Conservation (phyloP, 208 protist genomes). For the Crithidia expoeki region DNA sequence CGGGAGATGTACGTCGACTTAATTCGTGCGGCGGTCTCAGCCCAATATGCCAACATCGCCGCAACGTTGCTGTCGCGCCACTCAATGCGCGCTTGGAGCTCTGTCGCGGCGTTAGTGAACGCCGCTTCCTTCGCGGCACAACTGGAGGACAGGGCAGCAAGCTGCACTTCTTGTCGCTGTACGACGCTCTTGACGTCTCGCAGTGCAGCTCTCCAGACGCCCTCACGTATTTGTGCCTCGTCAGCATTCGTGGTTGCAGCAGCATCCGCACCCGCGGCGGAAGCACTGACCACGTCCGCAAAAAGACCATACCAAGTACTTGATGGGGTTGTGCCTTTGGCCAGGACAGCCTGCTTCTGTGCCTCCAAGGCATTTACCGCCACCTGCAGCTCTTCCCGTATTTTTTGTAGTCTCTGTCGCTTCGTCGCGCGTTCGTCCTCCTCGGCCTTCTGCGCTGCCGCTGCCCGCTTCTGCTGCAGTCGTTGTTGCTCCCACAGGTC, state of each 20-base stretch:
- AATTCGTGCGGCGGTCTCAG: conserved; percentile 18
- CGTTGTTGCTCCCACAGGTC: background rate
- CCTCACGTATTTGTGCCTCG: background rate
- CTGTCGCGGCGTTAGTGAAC: conserved; percentile 25
- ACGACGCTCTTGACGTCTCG: conserved; percentile 38
- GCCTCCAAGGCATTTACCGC: background rate
- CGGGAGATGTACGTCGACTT: conserved; percentile 41
- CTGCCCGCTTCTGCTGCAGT: background rate
- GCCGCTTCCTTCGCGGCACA: conserved; percentile 27
- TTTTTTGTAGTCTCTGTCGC: background rate
- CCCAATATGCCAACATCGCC: conserved; percentile 47
- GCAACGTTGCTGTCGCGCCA: conserved; percentile 47
- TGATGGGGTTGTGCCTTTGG: background rate
- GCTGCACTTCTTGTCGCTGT: conserved; percentile 26
- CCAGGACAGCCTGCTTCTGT: background rate
- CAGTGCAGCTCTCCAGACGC: conserved; percentile 26
- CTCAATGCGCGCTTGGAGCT: conserved; percentile 36
- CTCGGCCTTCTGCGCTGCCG: background rate
- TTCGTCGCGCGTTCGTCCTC: background rate
- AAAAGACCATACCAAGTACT: conserved; percentile 9
- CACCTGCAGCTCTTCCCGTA: background rate
- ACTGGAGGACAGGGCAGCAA: conserved; percentile 30
- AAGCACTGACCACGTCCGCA: conserved; percentile 1
- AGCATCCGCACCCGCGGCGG: background rate
- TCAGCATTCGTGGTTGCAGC: background rate